Evolutionary conservation across 345 rosid species (phyloP).

Genomic region (Gossypium mustelinum): DNA sequence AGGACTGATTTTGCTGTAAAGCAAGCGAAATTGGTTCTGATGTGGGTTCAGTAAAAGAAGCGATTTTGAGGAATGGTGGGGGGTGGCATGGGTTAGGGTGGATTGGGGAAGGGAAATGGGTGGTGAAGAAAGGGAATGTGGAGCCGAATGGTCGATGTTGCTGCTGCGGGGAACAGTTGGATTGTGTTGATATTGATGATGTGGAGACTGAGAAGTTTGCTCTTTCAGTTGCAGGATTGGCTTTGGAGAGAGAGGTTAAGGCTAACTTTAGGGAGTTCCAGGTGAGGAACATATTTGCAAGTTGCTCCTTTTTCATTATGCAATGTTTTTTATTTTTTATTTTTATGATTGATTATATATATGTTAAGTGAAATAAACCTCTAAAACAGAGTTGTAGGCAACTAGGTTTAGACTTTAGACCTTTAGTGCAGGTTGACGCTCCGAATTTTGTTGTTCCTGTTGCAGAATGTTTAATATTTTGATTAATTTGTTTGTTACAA

Average conservation of each 20-base stretch:
- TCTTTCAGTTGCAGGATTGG: conserved; percentile 59
- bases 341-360: background rate
- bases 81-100: conserved; percentile 98
- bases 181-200: conserved; percentile 66
- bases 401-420: background rate
- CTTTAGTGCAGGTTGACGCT: background rate
- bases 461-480: background rate
- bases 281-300: conserved; percentile 31
- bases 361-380: background rate
- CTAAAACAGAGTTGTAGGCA: background rate
- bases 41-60: conserved; percentile 33
- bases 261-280: conserved; percentile 77
- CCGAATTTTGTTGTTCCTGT: background rate
- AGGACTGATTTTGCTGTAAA: conserved; percentile 53
- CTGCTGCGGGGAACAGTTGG: conserved; percentile 58
- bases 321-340: background rate
- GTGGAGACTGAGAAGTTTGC: conserved; percentile 64
- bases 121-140: conserved; percentile 49
- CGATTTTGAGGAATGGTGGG: conserved; percentile 61
- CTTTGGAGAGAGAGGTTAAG: conserved; percentile 74
- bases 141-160: conserved; percentile 51
- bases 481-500: background rate
- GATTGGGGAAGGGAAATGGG: conserved; percentile 77
- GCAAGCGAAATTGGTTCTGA: conserved; percentile 28
- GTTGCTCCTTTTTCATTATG: background rate